Base-by-base conservation (phyloP, 2,329 filamentous ascomycete genomes). In the Rosellinia necatrix region DNA sequence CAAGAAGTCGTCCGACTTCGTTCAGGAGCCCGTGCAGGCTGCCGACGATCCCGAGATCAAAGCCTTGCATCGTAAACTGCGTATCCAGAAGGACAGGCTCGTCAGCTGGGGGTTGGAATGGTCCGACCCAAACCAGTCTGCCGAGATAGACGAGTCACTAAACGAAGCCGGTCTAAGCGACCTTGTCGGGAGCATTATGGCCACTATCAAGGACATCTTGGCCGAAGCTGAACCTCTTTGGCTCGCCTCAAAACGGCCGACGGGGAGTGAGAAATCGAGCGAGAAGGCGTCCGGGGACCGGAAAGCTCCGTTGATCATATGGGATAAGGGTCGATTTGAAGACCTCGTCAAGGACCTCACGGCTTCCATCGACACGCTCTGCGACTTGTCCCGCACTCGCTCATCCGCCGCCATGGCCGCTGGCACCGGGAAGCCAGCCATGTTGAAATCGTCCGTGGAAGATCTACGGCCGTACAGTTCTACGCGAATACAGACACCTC, bases 61-160 rank as follows among this genome's bases (percentile, higher is more conserved):
- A 66, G 81, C 82, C 13, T 76, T 92, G 27, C 87, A 92, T 70
- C 86, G 88, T 60, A 91, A 90, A 70, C 82, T 91, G 62, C 83
- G 88, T 61, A 91, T 92, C 63, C 90, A 92, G 66, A 91, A 90
- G 70, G 88, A 92, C 74, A 81, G 90, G 13, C 78, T 92, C 42
- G 85, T 90, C 56, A 88, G 85, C 58, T 93, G 90, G 90, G 90
- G 89, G 0, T 76, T 91, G 49, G 88, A 91, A 71, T 93, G 90
- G 90, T 89, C 86, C 53, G 89, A 92, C 70, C 85, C 87, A 13
- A 82, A 78, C 62, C 81, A 87, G 67, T 80, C 86, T 56, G 82
- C 84, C 66, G 85, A 90, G 71, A 92, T 92, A 60, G 85, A 88
- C 66, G 84, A 86, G 66, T 84, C 83, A 12, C 76, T 88, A 7